phyloP scores from a whole-genome alignment of 1,284 basidiomycete genomes.

The Apiotrichum laibachii region DNA sequence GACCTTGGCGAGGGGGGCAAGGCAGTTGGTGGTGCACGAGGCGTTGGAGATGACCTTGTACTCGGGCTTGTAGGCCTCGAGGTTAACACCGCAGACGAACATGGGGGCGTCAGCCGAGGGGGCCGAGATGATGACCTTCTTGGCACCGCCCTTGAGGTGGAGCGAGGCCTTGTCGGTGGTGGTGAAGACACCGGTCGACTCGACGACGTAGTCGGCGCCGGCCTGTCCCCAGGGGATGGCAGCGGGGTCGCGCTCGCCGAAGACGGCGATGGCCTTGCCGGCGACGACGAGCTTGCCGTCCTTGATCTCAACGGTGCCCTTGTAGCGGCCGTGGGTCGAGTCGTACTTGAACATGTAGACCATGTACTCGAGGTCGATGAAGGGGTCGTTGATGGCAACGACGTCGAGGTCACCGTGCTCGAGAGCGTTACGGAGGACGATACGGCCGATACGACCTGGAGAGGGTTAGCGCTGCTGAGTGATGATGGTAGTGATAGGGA shows the following conservation, averaged over 20 bases:
- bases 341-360: slow-evolving; percentile 99
- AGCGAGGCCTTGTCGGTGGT: slow-evolving; percentile 81
- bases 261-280: slow-evolving; percentile 76
- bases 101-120: slow-evolving; percentile 98
- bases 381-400: slow-evolving; percentile 89
- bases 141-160: slow-evolving; percentile 98
- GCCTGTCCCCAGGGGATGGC: slow-evolving; percentile 78
- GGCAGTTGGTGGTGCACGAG: slow-evolving; percentile 99
- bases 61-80: slow-evolving; percentile 87
- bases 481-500: neutral
- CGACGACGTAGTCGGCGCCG: slow-evolving; percentile 91
- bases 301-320: slow-evolving; percentile 77
- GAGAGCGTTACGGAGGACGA: slow-evolving; percentile 90
- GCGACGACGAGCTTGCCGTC: slow-evolving; percentile 88
- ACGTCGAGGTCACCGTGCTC: slow-evolving; percentile 72
- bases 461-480: slow-evolving; percentile 4
- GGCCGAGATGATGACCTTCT: slow-evolving; percentile 99
- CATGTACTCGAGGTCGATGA: slow-evolving; percentile 96
- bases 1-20: slow-evolving; percentile 97
- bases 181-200: slow-evolving; percentile 99
- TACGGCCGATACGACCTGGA: slow-evolving; percentile 95
- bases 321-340: slow-evolving; percentile 91
- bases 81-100: slow-evolving; percentile 96
- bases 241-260: slow-evolving; percentile 81
- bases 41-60: slow-evolving; percentile 96